Evolutionary conservation across 306 rosid genomes (phyloP).

Genomic region (Senna siamea): DNA sequence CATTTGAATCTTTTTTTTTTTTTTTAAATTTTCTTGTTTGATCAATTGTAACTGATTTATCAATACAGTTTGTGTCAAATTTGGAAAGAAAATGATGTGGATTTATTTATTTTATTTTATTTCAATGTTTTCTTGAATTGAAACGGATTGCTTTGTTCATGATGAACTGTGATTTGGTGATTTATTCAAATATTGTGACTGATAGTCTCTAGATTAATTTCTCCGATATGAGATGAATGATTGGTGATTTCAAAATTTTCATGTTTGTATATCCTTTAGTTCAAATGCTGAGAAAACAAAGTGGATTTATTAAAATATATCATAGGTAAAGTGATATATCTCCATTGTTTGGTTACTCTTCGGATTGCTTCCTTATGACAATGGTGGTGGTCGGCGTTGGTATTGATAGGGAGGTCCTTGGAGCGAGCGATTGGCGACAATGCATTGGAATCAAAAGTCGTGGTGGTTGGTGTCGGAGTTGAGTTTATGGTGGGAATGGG

Average conservation of each 20-base stretch:
- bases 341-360: not conserved
- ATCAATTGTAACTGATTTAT: not conserved
- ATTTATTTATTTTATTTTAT: not conserved
- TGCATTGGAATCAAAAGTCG: constrained; percentile 14
- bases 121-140: not conserved
- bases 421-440: constrained; percentile 44
- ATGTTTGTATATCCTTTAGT: not conserved
- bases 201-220: not conserved
- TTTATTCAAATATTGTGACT: not conserved
- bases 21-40: too few species aligned
- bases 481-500: constrained; percentile 40
- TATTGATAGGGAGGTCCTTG: constrained; percentile 64
- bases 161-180: not conserved
- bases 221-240: too few species aligned
- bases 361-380: not conserved
- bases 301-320: not conserved
- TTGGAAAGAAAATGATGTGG: not conserved
- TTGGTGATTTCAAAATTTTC: not conserved
- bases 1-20: not conserved
- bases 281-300: not conserved
- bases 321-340: not conserved
- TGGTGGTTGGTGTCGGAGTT: too few species aligned
- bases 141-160: not conserved
- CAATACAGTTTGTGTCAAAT: not conserved
- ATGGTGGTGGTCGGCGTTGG: too few species aligned